These are phyloP conservation scores for Kwoniella sp. DNA, from an alignment of 768 basidiomycete species.

Conservation along the genomic window DNA sequence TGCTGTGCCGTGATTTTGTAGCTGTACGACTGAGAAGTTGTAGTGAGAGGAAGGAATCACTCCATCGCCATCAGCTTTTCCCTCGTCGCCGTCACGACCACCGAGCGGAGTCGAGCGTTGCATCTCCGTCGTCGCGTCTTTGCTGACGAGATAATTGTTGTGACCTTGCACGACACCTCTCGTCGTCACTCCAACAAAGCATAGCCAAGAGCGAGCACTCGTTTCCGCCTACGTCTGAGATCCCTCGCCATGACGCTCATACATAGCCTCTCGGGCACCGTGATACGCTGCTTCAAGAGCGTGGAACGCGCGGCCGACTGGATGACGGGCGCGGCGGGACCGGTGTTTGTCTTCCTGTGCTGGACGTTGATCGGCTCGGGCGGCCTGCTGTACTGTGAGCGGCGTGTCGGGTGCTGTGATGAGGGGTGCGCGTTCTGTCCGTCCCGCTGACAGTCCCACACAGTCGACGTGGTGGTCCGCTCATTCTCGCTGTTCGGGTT, in stretches of 20 bases:
- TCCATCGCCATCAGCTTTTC: too few species aligned
- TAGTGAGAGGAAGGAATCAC: too few species aligned
- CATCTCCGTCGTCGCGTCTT: too few species aligned
- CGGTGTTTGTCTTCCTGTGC: conserved; percentile 80
- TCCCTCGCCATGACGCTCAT: conserved; percentile 27
- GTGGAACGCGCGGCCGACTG: conserved; percentile 72
- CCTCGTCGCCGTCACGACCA: too few species aligned
- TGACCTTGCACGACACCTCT: too few species aligned
- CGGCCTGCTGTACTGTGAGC: conserved; percentile 74
- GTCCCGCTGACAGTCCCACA: neutral
- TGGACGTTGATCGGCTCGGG: conserved; percentile 66
- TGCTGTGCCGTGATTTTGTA: too few species aligned
- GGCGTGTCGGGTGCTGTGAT: neutral
- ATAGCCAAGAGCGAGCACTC: too few species aligned
- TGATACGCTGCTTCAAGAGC: conserved; percentile 62
- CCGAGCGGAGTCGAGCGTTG: too few species aligned
- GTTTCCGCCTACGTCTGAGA: too few species aligned
- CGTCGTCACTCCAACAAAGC: too few species aligned
- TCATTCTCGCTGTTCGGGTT: conserved; percentile 60
- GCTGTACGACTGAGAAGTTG: too few species aligned
- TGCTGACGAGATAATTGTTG: too few species aligned
- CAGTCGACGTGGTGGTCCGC: conserved; percentile 76
- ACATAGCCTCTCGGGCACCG: conserved; percentile 39
- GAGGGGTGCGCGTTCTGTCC: neutral
- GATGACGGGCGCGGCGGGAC: conserved; percentile 84